phyloP scores from a whole-genome alignment of 1,284 basidiomycete genomes.

The Ganoderma leucocontextum region DNA sequence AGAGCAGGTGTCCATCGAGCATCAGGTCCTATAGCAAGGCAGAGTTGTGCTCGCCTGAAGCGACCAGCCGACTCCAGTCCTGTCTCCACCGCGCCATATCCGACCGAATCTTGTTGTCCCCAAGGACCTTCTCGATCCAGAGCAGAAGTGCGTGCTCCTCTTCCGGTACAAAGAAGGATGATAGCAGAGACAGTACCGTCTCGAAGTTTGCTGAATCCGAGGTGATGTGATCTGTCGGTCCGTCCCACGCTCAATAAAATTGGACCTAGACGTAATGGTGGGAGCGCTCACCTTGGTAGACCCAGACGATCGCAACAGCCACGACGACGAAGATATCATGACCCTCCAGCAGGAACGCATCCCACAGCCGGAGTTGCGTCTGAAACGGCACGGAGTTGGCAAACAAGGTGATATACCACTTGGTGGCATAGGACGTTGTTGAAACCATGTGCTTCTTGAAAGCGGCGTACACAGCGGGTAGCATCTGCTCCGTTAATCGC shows the following conservation, averaged over 20 bases:
- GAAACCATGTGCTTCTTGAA: conserved; percentile 91
- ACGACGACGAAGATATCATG: conserved; percentile 88
- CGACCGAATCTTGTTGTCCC: conserved; percentile 72
- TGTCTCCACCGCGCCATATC: conserved; percentile 76
- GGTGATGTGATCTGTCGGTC: conserved; percentile 73
- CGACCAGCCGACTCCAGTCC: conserved; percentile 78
- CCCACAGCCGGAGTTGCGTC: conserved; percentile 94
- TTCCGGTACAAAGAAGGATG: conserved; percentile 91
- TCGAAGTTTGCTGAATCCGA: conserved; percentile 87
- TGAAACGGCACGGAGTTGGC: conserved; percentile 97
- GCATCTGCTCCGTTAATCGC: conserved; percentile 80
- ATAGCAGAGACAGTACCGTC: conserved; percentile 86
- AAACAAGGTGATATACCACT: conserved; percentile 99
- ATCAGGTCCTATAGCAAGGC: conserved; percentile 63
- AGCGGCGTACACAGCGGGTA: conserved; percentile 88
- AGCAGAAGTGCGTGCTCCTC: conserved; percentile 82
- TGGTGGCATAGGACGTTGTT: conserved; percentile 95
- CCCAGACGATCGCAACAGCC: conserved; percentile 90
- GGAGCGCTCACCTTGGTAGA: conserved; percentile 70
- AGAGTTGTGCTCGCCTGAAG: conserved; percentile 66
- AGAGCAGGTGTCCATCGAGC: conserved; percentile 31
- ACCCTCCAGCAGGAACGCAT: conserved; percentile 91
- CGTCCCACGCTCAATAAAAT: not conserved
- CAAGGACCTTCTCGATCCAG: conserved; percentile 83
- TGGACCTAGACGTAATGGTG: not conserved